phyloP scores from a whole-genome alignment of 2,329 filamentous ascomycete genomes.

The Epichloe scottii region DNA sequence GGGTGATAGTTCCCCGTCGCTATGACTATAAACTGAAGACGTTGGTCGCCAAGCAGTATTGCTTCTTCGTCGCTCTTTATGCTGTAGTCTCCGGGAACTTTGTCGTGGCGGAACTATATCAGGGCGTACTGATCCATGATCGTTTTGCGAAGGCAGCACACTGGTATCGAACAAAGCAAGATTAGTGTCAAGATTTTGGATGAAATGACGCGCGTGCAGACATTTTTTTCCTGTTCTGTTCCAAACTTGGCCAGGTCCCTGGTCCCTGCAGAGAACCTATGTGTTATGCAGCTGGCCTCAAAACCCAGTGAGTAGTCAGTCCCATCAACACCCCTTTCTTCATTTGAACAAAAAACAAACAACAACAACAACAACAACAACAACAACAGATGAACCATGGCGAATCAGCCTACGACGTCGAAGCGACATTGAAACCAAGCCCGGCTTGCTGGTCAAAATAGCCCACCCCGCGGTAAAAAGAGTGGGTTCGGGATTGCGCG shows the following conservation, averaged over 20 bases:
- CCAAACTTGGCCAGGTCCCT: neutral
- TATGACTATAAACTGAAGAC: constrained; percentile 43
- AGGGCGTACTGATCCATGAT: constrained; percentile 12
- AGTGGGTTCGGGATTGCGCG: constrained; percentile 1
- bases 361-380: too few species aligned
- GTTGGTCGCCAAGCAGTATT: constrained; percentile 30
- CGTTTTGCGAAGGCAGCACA: constrained; percentile 8
- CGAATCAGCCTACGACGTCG: constrained; percentile 4
- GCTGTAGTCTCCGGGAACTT: constrained; percentile 20
- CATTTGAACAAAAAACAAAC: neutral
- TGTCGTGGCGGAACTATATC: constrained; percentile 22
- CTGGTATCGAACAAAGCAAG: constrained; percentile 1
- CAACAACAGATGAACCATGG: neutral
- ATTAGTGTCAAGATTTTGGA: neutral
- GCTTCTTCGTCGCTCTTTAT: constrained; percentile 8
- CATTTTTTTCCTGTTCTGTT: neutral
- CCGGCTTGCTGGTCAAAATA: constrained; percentile 1
- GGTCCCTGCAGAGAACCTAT: neutral
- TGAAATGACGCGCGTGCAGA: neutral
- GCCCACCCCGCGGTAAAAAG: neutral
- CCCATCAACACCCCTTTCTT: neutral
- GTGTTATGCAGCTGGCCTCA: neutral
- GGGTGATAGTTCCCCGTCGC: constrained; percentile 10
- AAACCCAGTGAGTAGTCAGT: neutral
- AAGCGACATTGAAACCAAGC: neutral